Conservation (phyloP, 1,139 yeast species). For the Saccharomyces hybrid region DNA sequence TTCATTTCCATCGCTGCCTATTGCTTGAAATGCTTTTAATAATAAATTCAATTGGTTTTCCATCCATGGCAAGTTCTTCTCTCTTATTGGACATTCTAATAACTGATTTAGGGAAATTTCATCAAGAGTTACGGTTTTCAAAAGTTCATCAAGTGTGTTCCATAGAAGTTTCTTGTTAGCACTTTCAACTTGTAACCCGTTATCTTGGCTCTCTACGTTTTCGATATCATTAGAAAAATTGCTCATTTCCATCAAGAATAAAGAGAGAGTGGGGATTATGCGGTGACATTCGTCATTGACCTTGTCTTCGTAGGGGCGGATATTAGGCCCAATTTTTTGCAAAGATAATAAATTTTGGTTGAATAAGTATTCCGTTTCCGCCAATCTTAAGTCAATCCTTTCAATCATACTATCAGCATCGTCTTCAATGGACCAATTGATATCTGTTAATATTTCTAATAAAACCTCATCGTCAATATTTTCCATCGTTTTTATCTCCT, state of each 20-base stretch:
- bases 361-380: conserved; percentile 42
- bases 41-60: conserved; percentile 56
- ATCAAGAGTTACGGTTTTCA: conserved; percentile 62
- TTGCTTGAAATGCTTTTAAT: conserved; percentile 56
- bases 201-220: conserved; percentile 65
- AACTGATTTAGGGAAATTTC: conserved; percentile 46
- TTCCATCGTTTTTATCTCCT: not conserved
- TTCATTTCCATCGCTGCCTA: conserved; percentile 41
- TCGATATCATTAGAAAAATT: conserved; percentile 60
- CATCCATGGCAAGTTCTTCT: conserved; percentile 41
- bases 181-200: conserved; percentile 77
- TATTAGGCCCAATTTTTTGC: conserved; percentile 35
- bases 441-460: conserved; percentile 53
- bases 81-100: conserved; percentile 40
- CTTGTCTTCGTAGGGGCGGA: conserved; percentile 39
- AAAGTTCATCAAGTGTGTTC: conserved; percentile 58
- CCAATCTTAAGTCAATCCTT: conserved; percentile 48
- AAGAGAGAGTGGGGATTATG: conserved; percentile 47
- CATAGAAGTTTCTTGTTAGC: conserved; percentile 70
- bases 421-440: conserved; percentile 65
- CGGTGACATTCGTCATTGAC: conserved; percentile 54
- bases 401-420: conserved; percentile 49
- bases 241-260: conserved; percentile 51
- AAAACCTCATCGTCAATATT: conserved; percentile 21
- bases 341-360: conserved; percentile 35